Evolutionary conservation across 1,284 basidiomycete genomes (phyloP), one percentile per base, ranked within the genome.

Genomic region (Peniophora sp.): DNA sequence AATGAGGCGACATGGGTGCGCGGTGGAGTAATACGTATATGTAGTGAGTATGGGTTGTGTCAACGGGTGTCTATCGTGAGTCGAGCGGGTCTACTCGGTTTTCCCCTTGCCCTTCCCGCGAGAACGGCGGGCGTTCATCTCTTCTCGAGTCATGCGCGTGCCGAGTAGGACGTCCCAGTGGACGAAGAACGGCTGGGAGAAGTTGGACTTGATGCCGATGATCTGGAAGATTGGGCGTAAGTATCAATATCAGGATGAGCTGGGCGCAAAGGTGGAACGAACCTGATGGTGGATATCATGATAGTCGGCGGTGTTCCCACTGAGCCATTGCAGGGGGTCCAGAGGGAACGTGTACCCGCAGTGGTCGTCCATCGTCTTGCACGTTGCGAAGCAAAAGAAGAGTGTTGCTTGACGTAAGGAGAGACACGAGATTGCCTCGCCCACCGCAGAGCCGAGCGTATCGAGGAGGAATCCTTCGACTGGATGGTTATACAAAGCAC

Each of bases 261-360:
- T 49, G 10, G n/a, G 43, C 12, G 12, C 10, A 10, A 44, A 34
- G n/a, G 27, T 34, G 47, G 3, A 22, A 64, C 72, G 34, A 57
- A 85, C 87, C 76, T 92, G 90, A 68, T 98, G 96, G 65, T 99
- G 96, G 54, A 99, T 97, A 67, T 98, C 96, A 67, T 98, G 96
- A 67, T 97, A 99, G 66, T 97, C 92, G 2, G 94, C 90, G 63
- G 92, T 97, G 67, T 99, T 99, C n/a, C 79, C 74, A 54, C 88
- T 92, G 51, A 97, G 61, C 58, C 92, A 63, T 66, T 98, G 95
- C 45, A 95, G 72, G 1, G 91, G 91, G 63, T 97, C 95, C 69
- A 86, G 93, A 49, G 92, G 92, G 20, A 98, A 70, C 23, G 69
- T 75, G 65, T 97, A 97, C 1, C 96, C 96, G 56, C 95, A 97